Percentiles rank a stretch among this genome's conserved stretches.
phyloP scores from a whole-genome alignment of 2,329 filamentous ascomycete genomes.

The Alternaria consortialis region DNA sequence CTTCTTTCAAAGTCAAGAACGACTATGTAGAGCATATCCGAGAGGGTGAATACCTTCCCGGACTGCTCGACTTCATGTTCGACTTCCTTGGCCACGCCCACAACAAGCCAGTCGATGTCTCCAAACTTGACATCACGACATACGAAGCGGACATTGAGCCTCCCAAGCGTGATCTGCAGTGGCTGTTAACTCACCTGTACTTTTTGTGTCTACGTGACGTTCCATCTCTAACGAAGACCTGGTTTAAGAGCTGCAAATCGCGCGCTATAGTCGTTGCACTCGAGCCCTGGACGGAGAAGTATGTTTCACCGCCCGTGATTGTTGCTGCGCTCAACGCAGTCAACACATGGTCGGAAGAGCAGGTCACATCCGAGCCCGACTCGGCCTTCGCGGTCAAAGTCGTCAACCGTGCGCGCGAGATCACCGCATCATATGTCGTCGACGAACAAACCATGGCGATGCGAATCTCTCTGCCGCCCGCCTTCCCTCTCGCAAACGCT shows the following conservation, averaged over 20 bases:
- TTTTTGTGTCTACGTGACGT: conserved; percentile 81
- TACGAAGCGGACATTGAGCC: conserved; percentile 69
- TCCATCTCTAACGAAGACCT: conserved; percentile 80
- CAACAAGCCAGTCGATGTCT: conserved; percentile 73
- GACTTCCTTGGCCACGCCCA: conserved; percentile 83
- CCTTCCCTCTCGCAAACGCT: conserved; percentile 84
- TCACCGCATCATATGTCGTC: conserved; percentile 84
- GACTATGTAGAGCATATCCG: conserved; percentile 85
- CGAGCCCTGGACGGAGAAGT: conserved; percentile 84
- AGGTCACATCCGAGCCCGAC: conserved; percentile 47
- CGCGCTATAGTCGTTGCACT: conserved; percentile 80
- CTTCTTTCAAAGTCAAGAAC: conserved; percentile 82
- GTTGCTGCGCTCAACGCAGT: conserved; percentile 72
- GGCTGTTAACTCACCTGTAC: conserved; percentile 85
- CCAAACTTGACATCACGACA: conserved; percentile 73
- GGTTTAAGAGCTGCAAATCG: conserved; percentile 84
- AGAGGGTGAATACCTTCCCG: conserved; percentile 71
- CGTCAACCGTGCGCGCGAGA: conserved; percentile 74
- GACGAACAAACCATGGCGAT: conserved; percentile 88
- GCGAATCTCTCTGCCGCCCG: conserved; percentile 78
- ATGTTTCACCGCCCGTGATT: conserved; percentile 75
- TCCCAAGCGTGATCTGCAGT: conserved; percentile 78
- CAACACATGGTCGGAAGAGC: conserved; percentile 67
- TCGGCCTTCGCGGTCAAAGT: conserved; percentile 74
- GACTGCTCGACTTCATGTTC: conserved; percentile 80